Base-by-base conservation (phyloP, 2,329 filamentous ascomycete species). In the Trichoderma brevicompactum region DNA sequence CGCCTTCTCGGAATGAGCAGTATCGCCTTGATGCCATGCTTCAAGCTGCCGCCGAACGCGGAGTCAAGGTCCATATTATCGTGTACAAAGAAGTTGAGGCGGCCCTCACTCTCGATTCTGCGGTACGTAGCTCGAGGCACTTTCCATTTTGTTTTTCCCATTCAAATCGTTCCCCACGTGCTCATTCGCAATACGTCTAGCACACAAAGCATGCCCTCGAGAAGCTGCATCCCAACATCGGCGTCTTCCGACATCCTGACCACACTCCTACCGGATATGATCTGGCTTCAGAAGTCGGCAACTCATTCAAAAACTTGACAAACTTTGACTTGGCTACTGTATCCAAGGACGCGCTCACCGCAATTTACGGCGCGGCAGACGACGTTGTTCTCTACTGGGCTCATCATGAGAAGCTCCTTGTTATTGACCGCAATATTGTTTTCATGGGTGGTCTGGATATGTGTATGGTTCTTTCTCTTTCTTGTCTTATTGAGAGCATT, bases 391-490 rank as follows among this genome's bases (percentile, higher is more conserved):
- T 97, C 1, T 97, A 92, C 78, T 97, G 93, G 93, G 92, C 92
- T 2, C 93, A 97, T 72, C 93, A 97, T 71, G 93, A 97, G 79
- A 97, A 97, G 78, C 84, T 97, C 0, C 92, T 92, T 70, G 75
- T 97, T 2, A 80, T 97, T 15, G 93, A 97, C 74, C 87, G 89
- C n/a, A 82, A 83, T 9, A 81, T 89, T 64, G 92, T 89, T 2
- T 97, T 97, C 74, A 97, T 97, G 93, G 93, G 92, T 55, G 94
- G 93, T 19, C 80, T 97, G 1, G 93, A 97, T 77, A 82, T 96
- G 72, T 97, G 86, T 85, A 78, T 66, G 81, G 36, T 17, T 43
- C 15, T 7, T 6, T 41, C 13, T 15, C 17, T 43, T 19, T 17
- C 17, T 7, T 1, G 1, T 23, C 7, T 12, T n/a, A 9, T 15